Base-by-base conservation (phyloP, 2,329 filamentous ascomycete species). In the Phialocephala sp. region DNA sequence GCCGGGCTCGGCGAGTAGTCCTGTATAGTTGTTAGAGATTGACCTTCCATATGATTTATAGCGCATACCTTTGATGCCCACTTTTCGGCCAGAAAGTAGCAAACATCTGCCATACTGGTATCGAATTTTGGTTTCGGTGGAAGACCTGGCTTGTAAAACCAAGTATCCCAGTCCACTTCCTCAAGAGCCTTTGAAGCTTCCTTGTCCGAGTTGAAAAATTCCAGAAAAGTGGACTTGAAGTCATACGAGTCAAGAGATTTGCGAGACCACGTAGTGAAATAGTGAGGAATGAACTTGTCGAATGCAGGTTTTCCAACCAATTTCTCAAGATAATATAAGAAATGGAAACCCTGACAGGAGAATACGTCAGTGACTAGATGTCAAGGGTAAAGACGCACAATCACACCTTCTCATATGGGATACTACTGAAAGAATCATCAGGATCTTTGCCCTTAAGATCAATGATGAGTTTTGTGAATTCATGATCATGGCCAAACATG, bases 221-320 rank as follows among this genome's bases (percentile, higher is more conserved):
- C 86, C 41, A 97, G 77, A 60, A 97, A 89, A 0, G 92, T 96
- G 59, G 90, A 83, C 77, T 94, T 97, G 85, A 99, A 99, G 75
- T 98, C 92, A 73, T 91, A 97, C 1, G 92, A 96, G 79, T 97
- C 93, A 8, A 99, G 85, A 1, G 93, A 97, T 78, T 93, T 94
- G 75, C 87, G 87, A 64, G 91, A 89, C 86, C 91, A 98, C 45
- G 86, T 92, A 36, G 85, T 88, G 77, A 98, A 98, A 81, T 98
- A 97, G 78, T 97, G 89, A 18, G 94, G 93, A 75, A 98, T 97
- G 79, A 98, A 99, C 72, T 89, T 91, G 83, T 98, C 92, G 81
- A 95, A 99, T 76, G 91, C 91, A n/a, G 90, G 84, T 67, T 91
- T 90, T 41, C 93, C 92, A 4, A 98, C 85, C 1, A 97, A 82